Percentiles rank a stretch among this genome's conserved stretches.
Evolutionary conservation across 2,329 filamentous ascomycete genomes (phyloP).

Genomic region (Ophiostoma perfectum): DNA sequence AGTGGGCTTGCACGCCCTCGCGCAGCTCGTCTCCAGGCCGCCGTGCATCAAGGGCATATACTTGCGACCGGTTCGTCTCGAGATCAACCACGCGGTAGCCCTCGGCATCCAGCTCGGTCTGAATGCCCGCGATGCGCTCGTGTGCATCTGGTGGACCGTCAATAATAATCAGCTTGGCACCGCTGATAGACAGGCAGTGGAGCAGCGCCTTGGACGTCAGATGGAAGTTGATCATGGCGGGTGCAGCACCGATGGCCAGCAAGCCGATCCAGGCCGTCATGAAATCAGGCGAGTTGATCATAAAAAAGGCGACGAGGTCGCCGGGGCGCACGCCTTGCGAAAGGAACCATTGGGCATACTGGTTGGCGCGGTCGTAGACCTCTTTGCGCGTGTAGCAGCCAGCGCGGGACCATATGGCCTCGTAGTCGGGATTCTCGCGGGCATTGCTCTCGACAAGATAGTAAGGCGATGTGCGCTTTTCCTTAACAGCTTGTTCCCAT

Average conservation of each 20-base stretch:
- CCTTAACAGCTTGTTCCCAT: slow-evolving; percentile 44
- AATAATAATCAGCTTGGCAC: slow-evolving; percentile 52
- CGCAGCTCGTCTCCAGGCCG: slow-evolving; percentile 53
- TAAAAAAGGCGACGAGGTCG: slow-evolving; percentile 60
- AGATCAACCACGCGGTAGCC: slow-evolving; percentile 54
- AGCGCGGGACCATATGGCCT: slow-evolving; percentile 62
- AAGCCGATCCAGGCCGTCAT: slow-evolving; percentile 60
- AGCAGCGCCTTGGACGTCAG: slow-evolving; percentile 57
- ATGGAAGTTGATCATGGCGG: slow-evolving; percentile 68
- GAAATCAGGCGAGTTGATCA: slow-evolving; percentile 64
- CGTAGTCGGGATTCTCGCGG: slow-evolving; percentile 45
- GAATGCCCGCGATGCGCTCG: slow-evolving; percentile 54
- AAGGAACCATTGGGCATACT: slow-evolving; percentile 59
- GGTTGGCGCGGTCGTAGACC: slow-evolving; percentile 50
- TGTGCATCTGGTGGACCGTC: slow-evolving; percentile 51
- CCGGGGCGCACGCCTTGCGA: slow-evolving; percentile 52
- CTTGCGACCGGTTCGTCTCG: slow-evolving; percentile 41
- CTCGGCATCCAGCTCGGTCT: slow-evolving; percentile 42
- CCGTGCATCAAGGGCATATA: slow-evolving; percentile 29
- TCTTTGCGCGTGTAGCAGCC: slow-evolving; percentile 56
- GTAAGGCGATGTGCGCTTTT: slow-evolving; percentile 56
- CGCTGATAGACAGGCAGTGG: slow-evolving; percentile 58
- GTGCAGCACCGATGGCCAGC: slow-evolving; percentile 61
- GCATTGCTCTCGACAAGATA: slow-evolving; percentile 59
- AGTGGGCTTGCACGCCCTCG: slow-evolving; percentile 44